Percentiles rank a stretch among this genome's conserved stretches.
These are phyloP conservation scores for Pugionium cornutum DNA, from an alignment of 345 rosid species.

Conservation along the genomic window DNA sequence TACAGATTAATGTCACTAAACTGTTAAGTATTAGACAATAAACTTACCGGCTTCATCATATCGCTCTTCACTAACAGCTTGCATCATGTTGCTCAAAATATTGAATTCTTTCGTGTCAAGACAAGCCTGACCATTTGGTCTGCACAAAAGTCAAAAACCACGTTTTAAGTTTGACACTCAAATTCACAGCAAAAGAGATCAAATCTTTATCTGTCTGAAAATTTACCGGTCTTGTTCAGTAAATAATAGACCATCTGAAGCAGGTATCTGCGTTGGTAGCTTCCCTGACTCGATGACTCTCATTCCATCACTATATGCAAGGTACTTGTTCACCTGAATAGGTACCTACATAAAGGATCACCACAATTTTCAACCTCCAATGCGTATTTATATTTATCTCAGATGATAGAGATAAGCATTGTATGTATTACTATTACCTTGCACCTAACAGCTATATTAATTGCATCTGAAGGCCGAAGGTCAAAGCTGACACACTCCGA, in stretches of 20 bases:
- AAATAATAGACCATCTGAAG: conserved; percentile 60
- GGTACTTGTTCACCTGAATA: conserved; percentile 88
- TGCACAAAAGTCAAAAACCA: conserved; percentile 32
- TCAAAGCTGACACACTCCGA: conserved; percentile 72
- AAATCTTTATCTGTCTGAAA: conserved; percentile 5
- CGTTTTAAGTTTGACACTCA: not conserved
- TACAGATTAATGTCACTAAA: not conserved
- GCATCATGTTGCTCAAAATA: conserved; percentile 70
- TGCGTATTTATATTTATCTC: not conserved
- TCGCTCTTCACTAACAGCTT: conserved; percentile 81
- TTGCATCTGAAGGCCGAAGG: conserved; percentile 95
- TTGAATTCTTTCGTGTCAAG: conserved; percentile 81
- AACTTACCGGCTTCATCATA: conserved; percentile 81
- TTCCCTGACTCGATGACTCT: conserved; percentile 81
- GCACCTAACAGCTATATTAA: conserved; percentile 94
- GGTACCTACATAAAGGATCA: conserved; percentile 54
- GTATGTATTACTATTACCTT: conserved; percentile 53
- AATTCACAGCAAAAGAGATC: conserved; percentile 12
- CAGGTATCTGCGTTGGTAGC: conserved; percentile 51
- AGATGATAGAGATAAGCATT: not conserved
- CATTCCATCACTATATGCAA: conserved; percentile 95
- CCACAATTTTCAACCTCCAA: conserved; percentile 36
- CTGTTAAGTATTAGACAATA: not conserved
- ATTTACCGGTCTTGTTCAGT: conserved; percentile 81
- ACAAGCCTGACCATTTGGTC: conserved; percentile 89